A percentile compares a stretch with the other conserved stretches of the same genome.
phyloP scores from a whole-genome alignment of 208 protist species.

The Entamoeba histolytica region DNA sequence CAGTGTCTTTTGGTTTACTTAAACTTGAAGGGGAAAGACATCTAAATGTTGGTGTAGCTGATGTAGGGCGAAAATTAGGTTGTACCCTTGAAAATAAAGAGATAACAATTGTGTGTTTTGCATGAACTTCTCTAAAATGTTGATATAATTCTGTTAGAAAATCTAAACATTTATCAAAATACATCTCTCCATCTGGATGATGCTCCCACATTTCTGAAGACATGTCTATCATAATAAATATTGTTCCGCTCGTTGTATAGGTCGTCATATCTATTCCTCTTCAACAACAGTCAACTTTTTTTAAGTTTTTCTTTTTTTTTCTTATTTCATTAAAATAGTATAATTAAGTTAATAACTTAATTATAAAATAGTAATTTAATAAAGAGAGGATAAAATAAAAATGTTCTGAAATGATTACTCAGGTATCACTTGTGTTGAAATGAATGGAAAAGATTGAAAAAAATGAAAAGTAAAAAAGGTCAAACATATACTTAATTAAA shows the following conservation, averaged over 20 bases:
- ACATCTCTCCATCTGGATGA: neutral
- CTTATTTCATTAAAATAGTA: too few species aligned
- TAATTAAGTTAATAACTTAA: too few species aligned
- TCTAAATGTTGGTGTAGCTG: neutral
- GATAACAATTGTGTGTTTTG: neutral
- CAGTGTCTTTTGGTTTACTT: neutral
- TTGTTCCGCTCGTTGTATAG: neutral
- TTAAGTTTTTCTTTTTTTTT: too few species aligned
- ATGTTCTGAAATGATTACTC: too few species aligned
- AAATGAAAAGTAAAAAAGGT: too few species aligned
- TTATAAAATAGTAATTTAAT: too few species aligned
- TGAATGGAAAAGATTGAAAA: too few species aligned
- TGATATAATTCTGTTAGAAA: neutral
- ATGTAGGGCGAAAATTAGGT: neutral
- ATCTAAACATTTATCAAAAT: neutral
- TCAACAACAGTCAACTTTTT: too few species aligned
- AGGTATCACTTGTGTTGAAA: too few species aligned
- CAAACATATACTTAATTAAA: too few species aligned
- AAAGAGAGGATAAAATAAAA: too few species aligned
- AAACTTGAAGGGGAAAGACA: neutral
- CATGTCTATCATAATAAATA: neutral
- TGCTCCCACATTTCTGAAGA: neutral
- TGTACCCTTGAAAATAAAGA: neutral
- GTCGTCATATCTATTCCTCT: neutral
- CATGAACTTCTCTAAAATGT: neutral